Evolutionary conservation across 2,329 filamentous ascomycete genomes (phyloP).

Genomic region (Penicillium sp.): DNA sequence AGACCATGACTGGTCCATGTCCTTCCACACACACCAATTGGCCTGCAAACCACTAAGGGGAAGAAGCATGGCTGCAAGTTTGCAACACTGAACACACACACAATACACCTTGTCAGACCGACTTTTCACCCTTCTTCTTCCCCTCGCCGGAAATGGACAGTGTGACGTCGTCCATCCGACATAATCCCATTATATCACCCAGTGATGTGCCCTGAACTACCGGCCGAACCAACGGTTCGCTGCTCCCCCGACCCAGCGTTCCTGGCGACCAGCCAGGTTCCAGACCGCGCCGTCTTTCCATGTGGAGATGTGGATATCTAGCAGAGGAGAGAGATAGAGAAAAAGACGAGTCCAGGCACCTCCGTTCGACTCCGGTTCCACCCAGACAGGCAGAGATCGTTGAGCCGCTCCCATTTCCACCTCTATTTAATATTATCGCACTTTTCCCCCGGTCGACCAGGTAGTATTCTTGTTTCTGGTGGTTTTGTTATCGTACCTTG

Average conservation of each 20-base stretch:
- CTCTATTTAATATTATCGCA: slow-evolving; percentile 7
- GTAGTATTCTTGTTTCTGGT: neutral
- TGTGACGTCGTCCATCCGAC: slow-evolving; percentile 18
- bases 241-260: slow-evolving; percentile 18
- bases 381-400: neutral
- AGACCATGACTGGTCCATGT: neutral
- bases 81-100: neutral
- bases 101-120: slow-evolving; percentile 19
- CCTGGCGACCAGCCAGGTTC: slow-evolving; percentile 15
- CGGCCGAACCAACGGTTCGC: slow-evolving; percentile 19
- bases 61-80: neutral
- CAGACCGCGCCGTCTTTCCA: slow-evolving; percentile 12
- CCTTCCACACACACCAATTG: neutral
- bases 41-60: neutral
- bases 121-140: slow-evolving; percentile 17
- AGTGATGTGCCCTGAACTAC: slow-evolving; percentile 12
- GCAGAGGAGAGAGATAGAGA: slow-evolving; percentile 1
- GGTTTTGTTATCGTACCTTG: slow-evolving; percentile 14
- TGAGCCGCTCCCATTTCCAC: neutral
- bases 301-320: slow-evolving; percentile 16
- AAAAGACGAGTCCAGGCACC: slow-evolving; percentile 7
- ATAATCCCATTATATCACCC: slow-evolving; percentile 16
- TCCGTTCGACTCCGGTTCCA: slow-evolving; percentile 8
- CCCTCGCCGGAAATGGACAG: slow-evolving; percentile 4
- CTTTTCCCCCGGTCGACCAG: neutral